Percentiles rank a stretch among this genome's conserved stretches.
Conservation (phyloP, 345 rosid species). For the Camelina sativa region DNA sequence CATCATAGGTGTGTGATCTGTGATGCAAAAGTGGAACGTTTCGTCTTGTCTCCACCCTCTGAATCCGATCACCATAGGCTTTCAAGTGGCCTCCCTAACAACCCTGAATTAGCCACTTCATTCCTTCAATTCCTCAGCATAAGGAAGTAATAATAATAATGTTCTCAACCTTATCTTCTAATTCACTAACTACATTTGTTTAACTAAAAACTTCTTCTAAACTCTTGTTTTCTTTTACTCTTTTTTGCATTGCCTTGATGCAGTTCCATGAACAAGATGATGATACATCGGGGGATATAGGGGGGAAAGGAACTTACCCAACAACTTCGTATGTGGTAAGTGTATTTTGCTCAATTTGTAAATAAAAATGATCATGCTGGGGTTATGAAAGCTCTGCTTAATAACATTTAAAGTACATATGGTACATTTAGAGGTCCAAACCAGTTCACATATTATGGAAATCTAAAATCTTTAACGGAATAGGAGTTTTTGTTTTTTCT, state of each 20-base stretch:
- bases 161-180: neutral
- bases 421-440: neutral
- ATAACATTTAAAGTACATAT: neutral
- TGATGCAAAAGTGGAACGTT: conserved; percentile 56
- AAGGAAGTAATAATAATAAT: conserved; percentile 29
- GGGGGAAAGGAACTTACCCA: neutral
- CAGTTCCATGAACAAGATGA: conserved; percentile 30
- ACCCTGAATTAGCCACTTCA: conserved; percentile 29
- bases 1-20: conserved; percentile 81
- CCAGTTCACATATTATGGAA: too few species aligned
- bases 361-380: neutral
- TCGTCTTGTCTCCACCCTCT: conserved; percentile 44
- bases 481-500: too few species aligned
- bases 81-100: conserved; percentile 11
- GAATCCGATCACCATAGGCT: conserved; percentile 28
- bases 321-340: neutral
- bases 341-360: neutral
- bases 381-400: neutral
- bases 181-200: neutral
- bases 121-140: conserved; percentile 26
- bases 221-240: neutral
- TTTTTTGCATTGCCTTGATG: neutral
- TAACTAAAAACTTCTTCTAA: neutral
- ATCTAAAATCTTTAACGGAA: too few species aligned
- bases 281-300: neutral